Evolutionary conservation across 345 rosid genomes (phyloP), one percentile per base, ranked within the genome.

Genomic region (Salix exigua): DNA sequence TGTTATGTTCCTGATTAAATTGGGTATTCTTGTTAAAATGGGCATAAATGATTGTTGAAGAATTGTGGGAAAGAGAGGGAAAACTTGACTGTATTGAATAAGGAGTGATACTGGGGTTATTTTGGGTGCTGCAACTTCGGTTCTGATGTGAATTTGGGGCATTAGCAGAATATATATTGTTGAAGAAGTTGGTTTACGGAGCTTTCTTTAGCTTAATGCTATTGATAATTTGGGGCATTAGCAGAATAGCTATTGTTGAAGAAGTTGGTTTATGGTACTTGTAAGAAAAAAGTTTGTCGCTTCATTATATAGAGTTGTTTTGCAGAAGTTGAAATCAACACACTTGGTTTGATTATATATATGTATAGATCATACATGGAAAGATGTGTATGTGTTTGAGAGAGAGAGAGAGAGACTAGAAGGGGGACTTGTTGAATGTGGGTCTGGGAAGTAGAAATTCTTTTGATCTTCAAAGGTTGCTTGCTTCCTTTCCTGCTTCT

Each of bases 371-470:
- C 67, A 63, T 9, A 19, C 38, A 66, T 31, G 70, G 21, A 35
- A 66, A 6, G 37, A 25, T 5, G 70, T 25, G 48, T 66, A 6
- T 16, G 64, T 6, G 13, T 23, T 31, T 58, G 17, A n/a, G n/a
- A n/a, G n/a, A 33, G 12, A 35, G 18, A 25, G 31, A 37, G 37
- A 42, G 73, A 18, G 72, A 85, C 86, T 83, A 48, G 85, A 11
- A 23, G 94, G 89, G 60, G 92, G 93, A 80, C 84, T 80, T 74
- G 88, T 81, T 4, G 87, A n/a, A 66, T 73, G 79, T 6, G 94
- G 94, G 80, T 83, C 92, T 48, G 94, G 93, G 62, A 89, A 72
- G 85, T 87, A 90, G 86, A 82, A 91, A 80, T 81, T 91, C 89
- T 91, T 90, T 18, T 85, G 70, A 37, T 92, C 96, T 72, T 82